Conservation (phyloP, 306 rosid species). For the Prunus padus region DNA sequence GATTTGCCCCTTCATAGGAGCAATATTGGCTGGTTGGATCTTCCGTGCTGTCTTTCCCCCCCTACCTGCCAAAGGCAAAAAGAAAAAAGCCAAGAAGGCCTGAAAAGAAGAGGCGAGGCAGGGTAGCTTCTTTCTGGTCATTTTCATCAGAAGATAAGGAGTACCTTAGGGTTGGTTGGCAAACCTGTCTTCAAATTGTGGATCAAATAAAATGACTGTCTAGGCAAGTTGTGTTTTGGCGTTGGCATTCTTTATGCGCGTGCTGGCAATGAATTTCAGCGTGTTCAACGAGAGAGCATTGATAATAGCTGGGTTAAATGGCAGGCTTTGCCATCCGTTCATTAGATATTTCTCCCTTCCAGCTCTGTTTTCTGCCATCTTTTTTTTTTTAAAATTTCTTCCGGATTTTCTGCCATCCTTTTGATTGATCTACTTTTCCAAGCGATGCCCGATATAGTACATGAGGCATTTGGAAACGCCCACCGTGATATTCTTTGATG, state of each 20-base stretch:
- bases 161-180: background rate
- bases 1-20: conserved; percentile 74
- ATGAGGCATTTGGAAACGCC: background rate
- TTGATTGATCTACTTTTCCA: background rate
- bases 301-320: background rate
- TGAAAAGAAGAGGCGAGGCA: conserved; percentile 33
- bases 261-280: background rate
- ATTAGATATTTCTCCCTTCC: too few species aligned
- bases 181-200: background rate
- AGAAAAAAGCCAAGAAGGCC: conserved; percentile 53
- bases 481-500: too few species aligned
- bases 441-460: too few species aligned
- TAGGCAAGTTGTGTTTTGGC: background rate
- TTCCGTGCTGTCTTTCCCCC: conserved; percentile 65
- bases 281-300: background rate
- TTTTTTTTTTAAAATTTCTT: too few species aligned
- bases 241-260: background rate
- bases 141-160: conserved; percentile 1
- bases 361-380: background rate
- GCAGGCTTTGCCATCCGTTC: background rate
- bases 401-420: background rate
- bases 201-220: conserved; percentile 1
- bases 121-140: background rate
- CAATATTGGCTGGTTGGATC: conserved; percentile 73
- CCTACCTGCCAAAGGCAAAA: conserved; percentile 18